Evolutionary conservation across 129 eudicot species (phyloP).

Genomic region (Tanacetum coccineum): DNA sequence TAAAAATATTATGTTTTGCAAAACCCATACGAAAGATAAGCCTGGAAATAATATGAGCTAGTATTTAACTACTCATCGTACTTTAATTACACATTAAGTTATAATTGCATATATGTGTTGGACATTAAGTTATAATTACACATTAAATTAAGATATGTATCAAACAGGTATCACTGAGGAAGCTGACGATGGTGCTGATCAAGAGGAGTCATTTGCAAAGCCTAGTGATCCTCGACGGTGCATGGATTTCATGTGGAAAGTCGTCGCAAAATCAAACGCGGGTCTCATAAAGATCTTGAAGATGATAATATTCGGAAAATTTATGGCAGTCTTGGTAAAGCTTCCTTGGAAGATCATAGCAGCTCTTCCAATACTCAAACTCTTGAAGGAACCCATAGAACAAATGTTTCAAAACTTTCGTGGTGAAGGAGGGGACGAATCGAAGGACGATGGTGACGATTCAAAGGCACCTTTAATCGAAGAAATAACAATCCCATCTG

Average conservation of each 20-base stretch:
- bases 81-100: no score
- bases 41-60: no score
- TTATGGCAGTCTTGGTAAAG: slow-evolving; percentile 25
- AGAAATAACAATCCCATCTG: slow-evolving; percentile 72
- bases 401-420: slow-evolving; percentile 5
- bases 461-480: slow-evolving; percentile 42
- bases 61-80: no score
- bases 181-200: not conserved
- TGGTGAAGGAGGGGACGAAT: slow-evolving; percentile 20
- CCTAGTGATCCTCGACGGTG: slow-evolving; percentile 12
- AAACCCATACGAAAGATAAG: no score
- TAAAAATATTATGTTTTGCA: no score
- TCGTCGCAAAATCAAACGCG: slow-evolving; percentile 23
- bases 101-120: no score
- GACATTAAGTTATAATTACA: no score
- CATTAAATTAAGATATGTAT: no score
- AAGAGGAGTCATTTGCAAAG: slow-evolving; percentile 7
- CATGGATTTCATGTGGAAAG: slow-evolving; percentile 3
- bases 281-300: slow-evolving; percentile 19
- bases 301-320: slow-evolving; percentile 30
- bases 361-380: slow-evolving; percentile 41
- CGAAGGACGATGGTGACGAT: not conserved
- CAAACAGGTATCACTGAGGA: no score
- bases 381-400: slow-evolving; percentile 40
- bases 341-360: slow-evolving; percentile 53